Evolutionary conservation across 305 asterid species (phyloP).

Genomic region (Fraxinus paxiana): DNA sequence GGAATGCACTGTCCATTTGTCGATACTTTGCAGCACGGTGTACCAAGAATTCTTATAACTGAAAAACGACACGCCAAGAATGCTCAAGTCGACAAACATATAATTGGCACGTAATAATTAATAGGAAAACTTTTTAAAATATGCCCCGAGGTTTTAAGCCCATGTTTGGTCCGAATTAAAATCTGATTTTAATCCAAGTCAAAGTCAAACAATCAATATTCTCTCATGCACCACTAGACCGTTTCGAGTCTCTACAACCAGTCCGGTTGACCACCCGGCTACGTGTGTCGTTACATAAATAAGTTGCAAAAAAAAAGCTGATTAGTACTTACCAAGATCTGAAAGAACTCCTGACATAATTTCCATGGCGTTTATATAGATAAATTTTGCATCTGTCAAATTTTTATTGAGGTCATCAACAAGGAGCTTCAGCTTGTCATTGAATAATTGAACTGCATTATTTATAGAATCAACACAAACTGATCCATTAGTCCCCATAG

Average conservation of each 20-base stretch:
- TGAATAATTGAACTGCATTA: constrained; percentile 30
- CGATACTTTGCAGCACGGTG: constrained; percentile 9
- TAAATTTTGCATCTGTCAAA: constrained; percentile 21
- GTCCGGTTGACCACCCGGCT: not conserved
- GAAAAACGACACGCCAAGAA: not conserved
- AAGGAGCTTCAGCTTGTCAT: constrained; percentile 24
- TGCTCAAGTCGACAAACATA: constrained; percentile 14
- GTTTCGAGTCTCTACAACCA: not conserved
- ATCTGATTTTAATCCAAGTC: too few species aligned
- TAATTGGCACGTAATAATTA: not conserved
- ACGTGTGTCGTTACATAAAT: not conserved
- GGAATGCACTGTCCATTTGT: constrained; percentile 9
- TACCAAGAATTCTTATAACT: not conserved
- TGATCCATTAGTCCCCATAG: constrained; percentile 11
- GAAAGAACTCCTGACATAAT: not conserved
- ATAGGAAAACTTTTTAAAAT: constrained; percentile 19
- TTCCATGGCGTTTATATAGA: constrained; percentile 19
- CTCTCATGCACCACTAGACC: too few species aligned
- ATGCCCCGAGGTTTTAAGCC: not conserved
- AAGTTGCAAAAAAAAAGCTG: not conserved
- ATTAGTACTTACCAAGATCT: constrained; percentile 18
- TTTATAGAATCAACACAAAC: constrained; percentile 28
- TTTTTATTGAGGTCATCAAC: constrained; percentile 27
- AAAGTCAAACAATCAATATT: too few species aligned
- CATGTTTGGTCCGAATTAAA: too few species aligned